Percentiles rank a stretch among this genome's conserved stretches.
Conservation (phyloP, 495 filamentous ascomycete species). For the Lepraria neglecta region DNA sequence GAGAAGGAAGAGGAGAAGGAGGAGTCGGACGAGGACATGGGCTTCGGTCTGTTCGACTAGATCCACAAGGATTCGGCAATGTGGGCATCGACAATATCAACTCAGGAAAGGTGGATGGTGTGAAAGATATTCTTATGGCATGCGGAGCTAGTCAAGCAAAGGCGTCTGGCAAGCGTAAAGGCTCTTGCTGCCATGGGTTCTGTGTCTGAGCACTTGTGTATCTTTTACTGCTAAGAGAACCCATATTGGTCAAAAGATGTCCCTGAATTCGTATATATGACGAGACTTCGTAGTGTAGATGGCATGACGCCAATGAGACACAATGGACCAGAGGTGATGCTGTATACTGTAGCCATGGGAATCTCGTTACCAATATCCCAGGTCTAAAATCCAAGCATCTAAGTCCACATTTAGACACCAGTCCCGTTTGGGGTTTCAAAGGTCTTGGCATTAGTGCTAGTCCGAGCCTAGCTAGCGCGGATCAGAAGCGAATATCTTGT, state of each 20-base stretch:
- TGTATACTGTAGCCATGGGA: no score
- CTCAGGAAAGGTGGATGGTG: neutral
- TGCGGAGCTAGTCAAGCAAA: neutral
- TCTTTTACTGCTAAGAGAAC: neutral
- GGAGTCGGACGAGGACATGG: constrained; percentile 99
- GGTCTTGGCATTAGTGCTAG: neutral
- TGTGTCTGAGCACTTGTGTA: neutral
- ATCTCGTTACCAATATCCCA: no score
- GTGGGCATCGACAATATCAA: neutral
- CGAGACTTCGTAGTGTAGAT: neutral
- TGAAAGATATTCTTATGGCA: neutral
- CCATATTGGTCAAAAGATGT: neutral
- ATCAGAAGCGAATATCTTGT: constrained; percentile 6
- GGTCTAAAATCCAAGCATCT: no score
- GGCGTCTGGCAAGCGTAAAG: neutral
- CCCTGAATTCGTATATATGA: neutral
- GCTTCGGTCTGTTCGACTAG: constrained; percentile 99
- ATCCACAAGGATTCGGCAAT: constrained; percentile 19
- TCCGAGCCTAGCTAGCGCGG: neutral
- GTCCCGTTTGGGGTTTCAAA: no score
- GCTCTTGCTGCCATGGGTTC: neutral
- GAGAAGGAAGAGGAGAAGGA: constrained; percentile 69
- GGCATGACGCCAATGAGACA: no score
- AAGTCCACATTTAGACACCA: no score
- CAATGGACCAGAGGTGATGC: no score